phyloP scores from a whole-genome alignment of 768 basidiomycete genomes.

The Serendipita vermifera region DNA sequence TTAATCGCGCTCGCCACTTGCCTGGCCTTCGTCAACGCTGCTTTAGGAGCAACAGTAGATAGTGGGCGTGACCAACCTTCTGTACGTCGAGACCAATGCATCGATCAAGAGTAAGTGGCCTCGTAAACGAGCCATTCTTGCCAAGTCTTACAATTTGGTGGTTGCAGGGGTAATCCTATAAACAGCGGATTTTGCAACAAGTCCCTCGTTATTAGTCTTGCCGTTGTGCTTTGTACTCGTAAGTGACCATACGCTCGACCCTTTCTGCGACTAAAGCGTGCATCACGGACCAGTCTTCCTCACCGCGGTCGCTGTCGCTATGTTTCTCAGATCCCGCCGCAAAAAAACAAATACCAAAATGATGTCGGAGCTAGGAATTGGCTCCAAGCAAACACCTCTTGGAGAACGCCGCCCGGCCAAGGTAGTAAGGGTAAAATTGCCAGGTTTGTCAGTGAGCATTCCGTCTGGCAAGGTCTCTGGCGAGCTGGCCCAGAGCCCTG shows the following conservation, averaged over 20 bases:
- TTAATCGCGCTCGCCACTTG: too few species aligned
- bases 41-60: too few species aligned
- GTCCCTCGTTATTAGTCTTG: background rate
- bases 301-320: background rate
- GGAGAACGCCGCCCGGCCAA: background rate
- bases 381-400: background rate
- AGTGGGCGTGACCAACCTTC: too few species aligned
- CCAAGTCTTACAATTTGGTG: background rate
- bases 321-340: background rate
- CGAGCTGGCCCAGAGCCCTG: too few species aligned
- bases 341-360: background rate
- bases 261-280: background rate
- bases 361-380: background rate
- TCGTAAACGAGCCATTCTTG: too few species aligned
- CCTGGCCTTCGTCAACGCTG: too few species aligned
- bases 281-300: background rate
- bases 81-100: too few species aligned
- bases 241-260: background rate
- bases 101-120: too few species aligned
- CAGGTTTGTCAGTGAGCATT: background rate
- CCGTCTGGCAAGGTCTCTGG: background rate
- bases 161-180: background rate
- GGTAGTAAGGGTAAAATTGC: background rate
- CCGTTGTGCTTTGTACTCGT: background rate
- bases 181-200: background rate